These are phyloP conservation scores for Curvularia verruculosa DNA, from an alignment of 2,329 filamentous ascomycete species.

Conservation along the genomic window DNA sequence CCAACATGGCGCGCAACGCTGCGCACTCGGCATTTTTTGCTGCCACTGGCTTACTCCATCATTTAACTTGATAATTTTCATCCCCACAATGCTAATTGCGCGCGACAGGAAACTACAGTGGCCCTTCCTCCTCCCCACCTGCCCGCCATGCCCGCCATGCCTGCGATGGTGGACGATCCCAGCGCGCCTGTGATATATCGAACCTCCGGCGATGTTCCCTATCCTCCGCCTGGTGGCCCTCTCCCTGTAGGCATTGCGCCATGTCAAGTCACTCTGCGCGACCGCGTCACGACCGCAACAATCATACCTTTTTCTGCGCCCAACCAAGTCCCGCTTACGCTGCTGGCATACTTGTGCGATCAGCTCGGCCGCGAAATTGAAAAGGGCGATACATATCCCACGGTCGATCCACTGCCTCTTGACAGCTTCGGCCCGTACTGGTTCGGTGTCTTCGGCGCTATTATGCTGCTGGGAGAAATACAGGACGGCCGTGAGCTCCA, in stretches of 20 bases:
- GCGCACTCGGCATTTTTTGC: background rate
- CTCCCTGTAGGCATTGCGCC: constrained; percentile 73
- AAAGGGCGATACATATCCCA: constrained; percentile 89
- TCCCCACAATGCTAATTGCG: constrained; percentile 13
- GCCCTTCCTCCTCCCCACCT: background rate
- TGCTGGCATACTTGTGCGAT: constrained; percentile 79
- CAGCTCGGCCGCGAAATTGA: constrained; percentile 91
- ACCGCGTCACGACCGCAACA: constrained; percentile 82
- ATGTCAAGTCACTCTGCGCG: constrained; percentile 79
- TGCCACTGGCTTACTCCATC: constrained; percentile 1
- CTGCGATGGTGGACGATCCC: constrained; percentile 80
- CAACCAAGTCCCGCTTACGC: constrained; percentile 73
- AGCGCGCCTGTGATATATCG: constrained; percentile 72
- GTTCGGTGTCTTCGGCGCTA: constrained; percentile 88
- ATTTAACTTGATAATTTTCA: constrained; percentile 1
- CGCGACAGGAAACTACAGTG: constrained; percentile 6
- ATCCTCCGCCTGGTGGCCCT: constrained; percentile 65
- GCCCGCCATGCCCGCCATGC: constrained; percentile 64
- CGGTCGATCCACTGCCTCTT: constrained; percentile 77
- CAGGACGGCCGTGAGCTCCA: constrained; percentile 57
- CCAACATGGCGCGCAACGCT: constrained; percentile 1
- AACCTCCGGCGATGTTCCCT: constrained; percentile 69
- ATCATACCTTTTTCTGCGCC: constrained; percentile 82
- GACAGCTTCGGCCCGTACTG: constrained; percentile 81
- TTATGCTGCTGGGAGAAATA: constrained; percentile 84